A percentile compares a stretch with the other conserved stretches of the same genome.
Conservation (phyloP, 2,329 filamentous ascomycete genomes). For the Colletotrichum cordylinicola region DNA sequence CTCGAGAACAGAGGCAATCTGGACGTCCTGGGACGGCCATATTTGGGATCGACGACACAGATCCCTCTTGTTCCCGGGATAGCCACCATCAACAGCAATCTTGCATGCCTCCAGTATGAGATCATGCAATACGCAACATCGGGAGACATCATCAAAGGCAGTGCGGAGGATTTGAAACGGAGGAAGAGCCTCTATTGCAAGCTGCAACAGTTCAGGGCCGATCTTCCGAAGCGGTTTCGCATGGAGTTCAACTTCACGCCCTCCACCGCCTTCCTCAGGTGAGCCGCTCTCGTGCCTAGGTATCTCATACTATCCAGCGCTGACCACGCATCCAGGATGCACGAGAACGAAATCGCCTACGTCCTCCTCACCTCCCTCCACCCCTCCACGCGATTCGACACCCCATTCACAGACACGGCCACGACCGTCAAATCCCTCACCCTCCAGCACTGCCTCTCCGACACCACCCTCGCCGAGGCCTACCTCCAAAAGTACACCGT, state of each 20-base stretch:
- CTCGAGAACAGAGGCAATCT: background rate
- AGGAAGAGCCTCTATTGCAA: conserved; percentile 3
- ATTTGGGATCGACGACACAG: background rate
- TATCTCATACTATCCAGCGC: background rate
- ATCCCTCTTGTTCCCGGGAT: background rate
- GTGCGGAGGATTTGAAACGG: background rate
- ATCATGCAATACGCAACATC: conserved; percentile 16
- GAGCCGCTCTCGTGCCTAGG: background rate
- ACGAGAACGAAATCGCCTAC: conserved; percentile 18
- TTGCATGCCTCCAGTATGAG: conserved; percentile 10
- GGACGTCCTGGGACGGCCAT: conserved; percentile 5
- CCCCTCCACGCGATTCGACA: conserved; percentile 1
- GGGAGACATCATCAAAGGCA: conserved; percentile 2
- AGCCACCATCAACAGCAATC: background rate
- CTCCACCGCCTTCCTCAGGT: conserved; percentile 7
- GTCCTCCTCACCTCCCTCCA: background rate
- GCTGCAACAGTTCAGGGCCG: background rate
- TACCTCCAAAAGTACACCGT: background rate
- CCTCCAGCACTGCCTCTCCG: conserved; percentile 14
- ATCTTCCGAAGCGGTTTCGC: background rate
- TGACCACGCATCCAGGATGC: background rate
- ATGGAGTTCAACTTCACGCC: conserved; percentile 10
- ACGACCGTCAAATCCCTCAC: conserved; percentile 9
- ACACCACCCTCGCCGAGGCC: conserved; percentile 9
- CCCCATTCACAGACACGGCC: background rate